These are phyloP conservation scores for Meyerozyma athensensis DNA, from an alignment of 1,139 yeast genomes.

Conservation along the genomic window DNA sequence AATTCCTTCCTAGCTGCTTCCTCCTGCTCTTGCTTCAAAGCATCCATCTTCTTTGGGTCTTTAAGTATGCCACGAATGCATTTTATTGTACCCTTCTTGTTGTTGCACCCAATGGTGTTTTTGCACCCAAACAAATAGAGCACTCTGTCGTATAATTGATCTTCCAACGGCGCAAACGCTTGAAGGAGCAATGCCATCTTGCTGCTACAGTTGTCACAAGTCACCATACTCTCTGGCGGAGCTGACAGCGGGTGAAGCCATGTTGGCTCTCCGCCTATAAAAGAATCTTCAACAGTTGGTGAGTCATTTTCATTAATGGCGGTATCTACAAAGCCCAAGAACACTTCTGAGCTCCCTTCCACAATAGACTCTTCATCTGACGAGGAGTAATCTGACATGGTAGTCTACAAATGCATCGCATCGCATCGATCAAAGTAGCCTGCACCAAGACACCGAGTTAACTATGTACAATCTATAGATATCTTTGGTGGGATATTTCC, in stretches of 20 bases:
- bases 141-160: constrained; percentile 71
- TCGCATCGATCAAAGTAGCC: background rate
- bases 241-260: constrained; percentile 51
- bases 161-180: constrained; percentile 72
- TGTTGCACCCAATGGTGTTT: constrained; percentile 51
- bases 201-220: constrained; percentile 61
- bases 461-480: constrained; percentile 35
- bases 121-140: constrained; percentile 77
- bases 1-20: constrained; percentile 30
- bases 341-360: constrained; percentile 25
- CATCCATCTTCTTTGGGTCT: constrained; percentile 45
- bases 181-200: constrained; percentile 69
- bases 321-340: constrained; percentile 64
- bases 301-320: constrained; percentile 37
- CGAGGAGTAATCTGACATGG: constrained; percentile 32
- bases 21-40: constrained; percentile 34
- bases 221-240: constrained; percentile 48
- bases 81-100: constrained; percentile 63
- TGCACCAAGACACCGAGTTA: constrained; percentile 2
- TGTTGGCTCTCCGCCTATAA: constrained; percentile 73
- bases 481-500: constrained; percentile 63
- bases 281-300: constrained; percentile 66
- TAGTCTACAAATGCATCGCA: constrained; percentile 13
- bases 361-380: constrained; percentile 35
- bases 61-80: constrained; percentile 71